Evolutionary conservation across 768 basidiomycete genomes (phyloP).

Genomic region (Rhodotorula babjevae): DNA sequence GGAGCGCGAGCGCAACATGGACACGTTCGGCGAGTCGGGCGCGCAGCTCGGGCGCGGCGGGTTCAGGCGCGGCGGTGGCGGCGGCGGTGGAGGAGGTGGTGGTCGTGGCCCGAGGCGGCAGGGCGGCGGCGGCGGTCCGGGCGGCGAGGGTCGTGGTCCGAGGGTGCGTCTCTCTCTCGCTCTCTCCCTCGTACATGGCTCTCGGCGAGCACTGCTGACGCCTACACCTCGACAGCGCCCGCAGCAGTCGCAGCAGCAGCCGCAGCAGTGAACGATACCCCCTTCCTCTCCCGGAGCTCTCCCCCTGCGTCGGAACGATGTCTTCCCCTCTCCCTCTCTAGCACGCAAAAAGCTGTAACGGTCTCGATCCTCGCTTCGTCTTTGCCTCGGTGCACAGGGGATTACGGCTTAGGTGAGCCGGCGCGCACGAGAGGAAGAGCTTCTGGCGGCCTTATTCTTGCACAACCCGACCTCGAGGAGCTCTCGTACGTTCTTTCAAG

Average conservation of each 20-base stretch:
- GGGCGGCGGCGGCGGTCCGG: background rate
- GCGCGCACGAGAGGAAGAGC: no score
- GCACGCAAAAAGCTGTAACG: background rate
- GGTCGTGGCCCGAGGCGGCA: background rate
- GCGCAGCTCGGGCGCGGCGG: slow-evolving; percentile 19
- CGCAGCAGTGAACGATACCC: background rate
- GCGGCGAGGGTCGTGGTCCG: background rate
- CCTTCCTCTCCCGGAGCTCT: background rate
- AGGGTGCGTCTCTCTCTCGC: slow-evolving; percentile 2
- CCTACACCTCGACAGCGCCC: background rate
- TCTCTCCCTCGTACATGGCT: background rate
- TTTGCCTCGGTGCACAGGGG: no score
- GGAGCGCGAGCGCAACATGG: slow-evolving; percentile 42
- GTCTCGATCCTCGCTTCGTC: background rate
- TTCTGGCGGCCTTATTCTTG: no score
- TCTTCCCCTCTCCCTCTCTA: background rate
- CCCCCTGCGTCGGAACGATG: no score
- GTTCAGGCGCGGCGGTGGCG: slow-evolving; percentile 19
- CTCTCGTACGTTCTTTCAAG: no score
- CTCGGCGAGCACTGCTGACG: no score
- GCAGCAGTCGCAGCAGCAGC: background rate
- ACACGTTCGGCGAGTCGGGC: slow-evolving; percentile 44
- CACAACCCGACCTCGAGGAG: no score
- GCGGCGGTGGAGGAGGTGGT: slow-evolving; percentile 7
- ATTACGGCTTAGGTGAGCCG: no score